phyloP scores from a whole-genome alignment of 2,329 filamentous ascomycete genomes.

The Triangularia verruculosa region DNA sequence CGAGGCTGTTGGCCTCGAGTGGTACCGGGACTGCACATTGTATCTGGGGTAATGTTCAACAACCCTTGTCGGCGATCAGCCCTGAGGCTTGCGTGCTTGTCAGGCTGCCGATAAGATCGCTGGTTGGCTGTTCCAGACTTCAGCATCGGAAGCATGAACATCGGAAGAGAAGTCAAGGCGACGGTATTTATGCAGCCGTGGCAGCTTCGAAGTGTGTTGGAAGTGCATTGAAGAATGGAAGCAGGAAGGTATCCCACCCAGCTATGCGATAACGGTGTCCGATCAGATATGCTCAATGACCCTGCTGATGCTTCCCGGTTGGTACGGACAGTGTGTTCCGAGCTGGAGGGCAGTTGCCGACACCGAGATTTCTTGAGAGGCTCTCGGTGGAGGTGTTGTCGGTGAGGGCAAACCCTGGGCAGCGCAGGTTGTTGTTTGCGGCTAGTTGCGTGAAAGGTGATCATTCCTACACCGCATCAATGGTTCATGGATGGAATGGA shows the following conservation, averaged over 20 bases:
- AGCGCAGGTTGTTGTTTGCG: not conserved
- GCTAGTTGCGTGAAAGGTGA: not conserved
- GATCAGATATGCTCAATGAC: not conserved
- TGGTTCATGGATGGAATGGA: not conserved
- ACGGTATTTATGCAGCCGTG: constrained; percentile 14
- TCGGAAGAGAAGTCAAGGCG: constrained; percentile 14
- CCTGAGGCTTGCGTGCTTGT: constrained; percentile 13
- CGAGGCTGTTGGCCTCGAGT: not conserved
- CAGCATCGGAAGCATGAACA: constrained; percentile 1
- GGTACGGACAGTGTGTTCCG: no score
- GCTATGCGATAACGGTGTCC: not conserved
- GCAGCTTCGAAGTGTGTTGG: no score
- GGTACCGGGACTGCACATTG: not conserved
- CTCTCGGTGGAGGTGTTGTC: not conserved
- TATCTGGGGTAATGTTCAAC: not conserved
- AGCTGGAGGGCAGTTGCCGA: not conserved
- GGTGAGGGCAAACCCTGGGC: not conserved
- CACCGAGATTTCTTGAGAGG: not conserved
- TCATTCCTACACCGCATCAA: no score
- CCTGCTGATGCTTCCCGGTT: no score
- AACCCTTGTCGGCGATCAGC: constrained; percentile 22
- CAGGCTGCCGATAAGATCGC: not conserved
- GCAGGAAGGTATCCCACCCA: constrained; percentile 21
- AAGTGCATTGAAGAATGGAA: not conserved
- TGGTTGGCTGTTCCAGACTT: constrained; percentile 9